A percentile compares a stretch with the other conserved stretches of the same genome.
phyloP scores from a whole-genome alignment of 2,329 filamentous ascomycete species.

The Pseudocercospora musae region DNA sequence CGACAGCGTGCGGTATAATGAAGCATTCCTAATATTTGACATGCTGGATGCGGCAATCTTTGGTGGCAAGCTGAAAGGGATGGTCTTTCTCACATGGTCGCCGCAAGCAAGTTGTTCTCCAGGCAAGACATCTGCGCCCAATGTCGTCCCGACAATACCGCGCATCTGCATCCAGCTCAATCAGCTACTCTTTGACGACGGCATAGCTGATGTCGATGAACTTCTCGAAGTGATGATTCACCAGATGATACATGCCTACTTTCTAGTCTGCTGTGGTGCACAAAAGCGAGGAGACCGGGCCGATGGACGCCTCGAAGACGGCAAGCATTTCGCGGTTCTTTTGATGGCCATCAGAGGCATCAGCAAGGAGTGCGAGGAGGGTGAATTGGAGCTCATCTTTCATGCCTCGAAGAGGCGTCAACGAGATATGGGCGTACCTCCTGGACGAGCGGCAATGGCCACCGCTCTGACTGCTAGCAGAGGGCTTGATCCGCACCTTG shows the following conservation, averaged over 20 bases:
- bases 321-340: constrained; percentile 41
- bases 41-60: constrained; percentile 39
- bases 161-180: constrained; percentile 39
- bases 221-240: constrained; percentile 41
- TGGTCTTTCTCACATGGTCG: constrained; percentile 37
- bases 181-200: constrained; percentile 26
- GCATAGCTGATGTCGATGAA: constrained; percentile 32
- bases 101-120: constrained; percentile 28
- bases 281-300: constrained; percentile 31
- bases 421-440: constrained; percentile 1
- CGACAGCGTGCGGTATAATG: constrained; percentile 11
- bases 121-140: constrained; percentile 38
- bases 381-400: constrained; percentile 35
- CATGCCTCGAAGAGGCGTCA: constrained; percentile 26
- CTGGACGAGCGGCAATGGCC: background rate
- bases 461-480: background rate
- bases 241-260: constrained; percentile 48
- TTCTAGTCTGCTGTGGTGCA: constrained; percentile 42
- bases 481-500: constrained; percentile 11
- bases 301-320: constrained; percentile 39
- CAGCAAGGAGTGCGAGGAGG: constrained; percentile 26
- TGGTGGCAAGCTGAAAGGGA: constrained; percentile 37
- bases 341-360: constrained; percentile 39
- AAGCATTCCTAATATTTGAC: constrained; percentile 38
- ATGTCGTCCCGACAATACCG: constrained; percentile 24